Evolutionary conservation across 2,329 filamentous ascomycete species (phyloP).

Genomic region (Diaporthe australafricana): DNA sequence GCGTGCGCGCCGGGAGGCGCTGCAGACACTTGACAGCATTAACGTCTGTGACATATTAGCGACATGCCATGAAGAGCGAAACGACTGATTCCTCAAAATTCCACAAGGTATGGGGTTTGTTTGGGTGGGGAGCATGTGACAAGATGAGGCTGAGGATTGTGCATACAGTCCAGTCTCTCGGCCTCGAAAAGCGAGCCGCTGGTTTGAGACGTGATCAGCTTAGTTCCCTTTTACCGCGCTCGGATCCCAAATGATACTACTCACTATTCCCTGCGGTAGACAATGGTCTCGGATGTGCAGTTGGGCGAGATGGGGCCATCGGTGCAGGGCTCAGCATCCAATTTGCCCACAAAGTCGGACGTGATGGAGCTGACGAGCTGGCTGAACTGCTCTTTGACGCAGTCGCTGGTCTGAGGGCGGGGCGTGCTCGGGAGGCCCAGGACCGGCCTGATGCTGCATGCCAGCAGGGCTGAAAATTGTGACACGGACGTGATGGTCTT

Average conservation of each 20-base stretch:
- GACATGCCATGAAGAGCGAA: background rate
- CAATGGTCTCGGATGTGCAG: slow-evolving; percentile 43
- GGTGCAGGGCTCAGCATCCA: background rate
- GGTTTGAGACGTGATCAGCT: background rate
- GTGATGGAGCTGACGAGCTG: slow-evolving; percentile 33
- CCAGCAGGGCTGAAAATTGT: background rate
- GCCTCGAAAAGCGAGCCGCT: slow-evolving; percentile 21
- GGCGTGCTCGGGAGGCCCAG: background rate
- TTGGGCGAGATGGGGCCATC: slow-evolving; percentile 31
- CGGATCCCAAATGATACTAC: slow-evolving; percentile 37
- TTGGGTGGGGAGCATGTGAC: background rate
- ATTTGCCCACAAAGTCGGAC: slow-evolving; percentile 8
- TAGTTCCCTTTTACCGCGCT: no score
- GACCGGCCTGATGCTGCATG: slow-evolving; percentile 8
- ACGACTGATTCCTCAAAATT: background rate
- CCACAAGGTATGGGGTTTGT: background rate
- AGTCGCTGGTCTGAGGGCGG: background rate
- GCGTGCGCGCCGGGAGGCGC: slow-evolving; percentile 45
- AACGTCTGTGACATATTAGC: slow-evolving; percentile 42
- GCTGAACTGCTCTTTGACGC: slow-evolving; percentile 38
- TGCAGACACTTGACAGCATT: slow-evolving; percentile 52
- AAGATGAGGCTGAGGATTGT: background rate
- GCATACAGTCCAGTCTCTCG: slow-evolving; percentile 14
- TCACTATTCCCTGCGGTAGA: slow-evolving; percentile 47
- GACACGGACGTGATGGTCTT: background rate